Evolutionary conservation across 352 stramenopile genomes (phyloP), one percentile per base, ranked within the genome.

Genomic region (Phytophthora tubulina): DNA sequence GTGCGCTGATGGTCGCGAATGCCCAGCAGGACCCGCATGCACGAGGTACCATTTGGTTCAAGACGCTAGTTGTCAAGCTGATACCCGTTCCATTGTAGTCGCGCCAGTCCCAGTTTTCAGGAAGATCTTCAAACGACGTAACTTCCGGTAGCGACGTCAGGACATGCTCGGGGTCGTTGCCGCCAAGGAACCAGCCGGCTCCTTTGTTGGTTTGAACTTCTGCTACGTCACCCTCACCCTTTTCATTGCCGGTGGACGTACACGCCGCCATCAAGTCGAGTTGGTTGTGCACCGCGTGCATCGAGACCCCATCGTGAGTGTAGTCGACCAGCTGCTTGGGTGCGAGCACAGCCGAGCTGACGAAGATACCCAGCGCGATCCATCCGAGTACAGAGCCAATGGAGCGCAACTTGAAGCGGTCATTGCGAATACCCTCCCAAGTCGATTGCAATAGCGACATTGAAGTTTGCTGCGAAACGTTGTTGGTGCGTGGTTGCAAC

Each of bases 11-110:
- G 0, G 87, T 94, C 31, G 79, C 84, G 17, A 94, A 92, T 21
- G 87, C 87, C 87, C 87, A 94, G 71, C 87, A 94, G 17, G 87
- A 94, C 30, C 87, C 87, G 45, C 87, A 94, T 6, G 87, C 74
- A 35, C 86, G 86, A 5, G 87, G 87, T 17, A 86, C 80, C 85
- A 94, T 94, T 78, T 94, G 87, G 50, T 94, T 94, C 75, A 91
- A 67, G 30, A 92, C 81, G 31, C 80, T 90, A 0, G 87, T 94
- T 6, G 85, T 89, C 21, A 94, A 64, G 42, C 82, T 86, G 48
- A 94, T 82, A n/a, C 85, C 87, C 36, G 87, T 94, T 65, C 81
- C 76, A 51, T 93, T 94, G 76, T 83, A 91, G 71, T 94, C 78
- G 17, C 85, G 85, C 87, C 87, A 93, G 70, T 94, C 85, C 87